Evolutionary conservation across 345 rosid genomes (phyloP), one percentile per base, ranked within the genome.

Genomic region (Noccaea bulbosa): DNA sequence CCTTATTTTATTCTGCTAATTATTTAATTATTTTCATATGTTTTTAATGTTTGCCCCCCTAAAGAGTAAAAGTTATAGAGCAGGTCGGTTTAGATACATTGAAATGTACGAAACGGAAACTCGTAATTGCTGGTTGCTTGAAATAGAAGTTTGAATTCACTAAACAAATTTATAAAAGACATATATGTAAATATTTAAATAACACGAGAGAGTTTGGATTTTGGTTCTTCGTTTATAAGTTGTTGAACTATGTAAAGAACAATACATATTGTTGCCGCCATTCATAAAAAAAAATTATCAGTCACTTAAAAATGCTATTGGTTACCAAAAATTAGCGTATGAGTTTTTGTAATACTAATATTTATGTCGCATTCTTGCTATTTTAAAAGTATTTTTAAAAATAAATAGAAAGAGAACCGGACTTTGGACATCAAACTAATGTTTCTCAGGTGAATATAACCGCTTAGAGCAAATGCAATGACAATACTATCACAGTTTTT

Each of bases 71-170:
- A 32, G 34, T 4, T 7, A 55, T 27, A 46, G 16, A 56, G 35
- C 37, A 68, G 37, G 46, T 30, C 30, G 53, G 43, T 32, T 16
- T 3, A 4, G 30, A 33, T 33, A 4, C 10, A 41, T 15, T 66
- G 33, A 52, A 15, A 66, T 24, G 4, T 6, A 38, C 27, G 27
- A 52, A 66, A n/a, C 20, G 39, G 1, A 66, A 40, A 51, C 39
- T 66, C 30, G 8, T 40, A 6, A 33, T 6, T 33, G 35, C 6
- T 33, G 12, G 0, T 67, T 33, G 71, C 71, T 67, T 67, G 52
- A 67, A 67, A 67, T 67, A 67, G 8, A 67, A 53, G 70, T 22
- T 50, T 4, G 30, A 27, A 27, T 65, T 22, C 24, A 34, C 4
- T 62, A 16, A 11, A 27, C 30, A 33, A 9, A 5, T 6, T 33